These are phyloP conservation scores for Euphrasia confusa DNA, from an alignment of 257 asterid genomes.

Conservation along the genomic window DNA sequence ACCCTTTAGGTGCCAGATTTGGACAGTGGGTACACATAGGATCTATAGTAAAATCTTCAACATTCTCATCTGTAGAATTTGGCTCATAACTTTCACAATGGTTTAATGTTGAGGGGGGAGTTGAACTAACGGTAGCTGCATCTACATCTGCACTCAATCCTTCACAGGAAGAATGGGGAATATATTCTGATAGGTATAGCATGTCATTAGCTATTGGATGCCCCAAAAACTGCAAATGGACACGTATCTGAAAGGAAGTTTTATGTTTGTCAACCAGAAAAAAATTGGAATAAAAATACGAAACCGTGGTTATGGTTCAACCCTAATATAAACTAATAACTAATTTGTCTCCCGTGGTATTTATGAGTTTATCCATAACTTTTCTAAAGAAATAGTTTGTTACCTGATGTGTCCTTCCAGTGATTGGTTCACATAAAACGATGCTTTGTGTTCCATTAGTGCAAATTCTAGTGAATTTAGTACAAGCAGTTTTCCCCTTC, in stretches of 20 bases:
- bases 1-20: constrained; percentile 87
- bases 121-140: constrained; percentile 50
- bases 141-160: constrained; percentile 58
- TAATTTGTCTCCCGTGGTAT: neutral
- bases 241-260: constrained; percentile 73
- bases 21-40: constrained; percentile 98
- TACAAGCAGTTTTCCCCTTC: constrained; percentile 83
- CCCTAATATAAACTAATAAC: constrained; percentile 13
- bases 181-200: constrained; percentile 57
- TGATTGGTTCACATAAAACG: constrained; percentile 77
- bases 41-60: constrained; percentile 54
- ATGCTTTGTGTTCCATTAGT: constrained; percentile 84
- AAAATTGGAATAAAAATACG: neutral
- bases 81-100: constrained; percentile 27
- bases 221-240: constrained; percentile 76
- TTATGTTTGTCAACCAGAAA: constrained; percentile 8
- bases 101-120: constrained; percentile 24
- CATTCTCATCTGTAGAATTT: constrained; percentile 31
- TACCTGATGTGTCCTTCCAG: constrained; percentile 99
- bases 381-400: neutral
- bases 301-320: constrained; percentile 5
- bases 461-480: constrained; percentile 80
- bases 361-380: neutral
- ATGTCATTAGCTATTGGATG: constrained; percentile 92
- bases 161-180: constrained; percentile 40